These are phyloP conservation scores for Pleurotus giganteus DNA, from an alignment of 768 basidiomycete genomes.

Conservation along the genomic window DNA sequence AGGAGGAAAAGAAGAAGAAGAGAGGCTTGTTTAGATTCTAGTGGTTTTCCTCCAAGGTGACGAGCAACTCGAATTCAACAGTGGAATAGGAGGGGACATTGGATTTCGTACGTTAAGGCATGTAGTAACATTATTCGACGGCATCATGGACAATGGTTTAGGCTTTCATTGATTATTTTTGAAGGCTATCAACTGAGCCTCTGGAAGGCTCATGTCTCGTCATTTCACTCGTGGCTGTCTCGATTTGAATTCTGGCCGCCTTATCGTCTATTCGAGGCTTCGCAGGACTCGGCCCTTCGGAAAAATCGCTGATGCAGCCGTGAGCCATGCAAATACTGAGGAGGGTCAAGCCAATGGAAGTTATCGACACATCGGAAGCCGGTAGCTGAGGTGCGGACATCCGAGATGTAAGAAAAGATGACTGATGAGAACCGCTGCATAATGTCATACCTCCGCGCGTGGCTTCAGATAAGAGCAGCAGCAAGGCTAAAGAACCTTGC, in stretches of 20 bases:
- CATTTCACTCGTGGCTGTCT: too few relatives aligned
- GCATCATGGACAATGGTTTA: slow-evolving; percentile 1
- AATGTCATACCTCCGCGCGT: neutral
- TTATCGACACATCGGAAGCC: too few relatives aligned
- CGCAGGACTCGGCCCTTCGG: too few relatives aligned
- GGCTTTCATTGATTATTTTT: too few relatives aligned
- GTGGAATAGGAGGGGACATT: neutral
- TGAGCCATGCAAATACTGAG: too few relatives aligned
- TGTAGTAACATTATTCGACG: slow-evolving; percentile 9
- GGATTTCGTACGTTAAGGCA: neutral
- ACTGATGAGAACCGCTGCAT: neutral
- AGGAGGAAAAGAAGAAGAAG: slow-evolving; percentile 74
- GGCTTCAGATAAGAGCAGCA: neutral
- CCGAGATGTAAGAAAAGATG: neutral
- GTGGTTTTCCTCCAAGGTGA: slow-evolving; percentile 11
- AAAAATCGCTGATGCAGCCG: too few relatives aligned
- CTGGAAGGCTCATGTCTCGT: too few relatives aligned
- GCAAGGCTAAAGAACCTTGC: neutral
- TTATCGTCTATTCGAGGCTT: too few relatives aligned
- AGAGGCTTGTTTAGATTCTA: slow-evolving; percentile 72
- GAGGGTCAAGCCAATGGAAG: too few relatives aligned
- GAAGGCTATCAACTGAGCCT: too few relatives aligned
- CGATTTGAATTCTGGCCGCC: too few relatives aligned
- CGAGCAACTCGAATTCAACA: neutral
- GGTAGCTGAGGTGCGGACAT: neutral